Conservation (phyloP, 1,139 yeast genomes). For the Blastobotrys arbuscula region DNA sequence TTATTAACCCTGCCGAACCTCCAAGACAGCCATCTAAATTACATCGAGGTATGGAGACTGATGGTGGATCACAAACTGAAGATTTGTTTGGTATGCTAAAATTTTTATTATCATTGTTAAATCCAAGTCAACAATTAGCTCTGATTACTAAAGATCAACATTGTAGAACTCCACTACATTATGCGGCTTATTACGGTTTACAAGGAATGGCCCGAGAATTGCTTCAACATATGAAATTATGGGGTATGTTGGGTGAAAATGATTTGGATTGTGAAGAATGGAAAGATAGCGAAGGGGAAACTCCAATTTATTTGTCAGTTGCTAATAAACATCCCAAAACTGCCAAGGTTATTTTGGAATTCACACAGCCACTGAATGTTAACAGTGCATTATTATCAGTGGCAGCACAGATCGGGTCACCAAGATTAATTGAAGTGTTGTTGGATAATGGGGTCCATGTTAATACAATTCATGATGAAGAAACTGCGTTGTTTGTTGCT, state of each 20-base stretch:
- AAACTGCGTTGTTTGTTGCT: slow-evolving; percentile 79
- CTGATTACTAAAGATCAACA: slow-evolving; percentile 68
- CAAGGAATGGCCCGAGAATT: slow-evolving; percentile 55
- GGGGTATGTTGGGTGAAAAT: slow-evolving; percentile 45
- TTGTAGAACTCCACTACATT: slow-evolving; percentile 81
- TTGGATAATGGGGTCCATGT: slow-evolving; percentile 58
- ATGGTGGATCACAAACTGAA: slow-evolving; percentile 19
- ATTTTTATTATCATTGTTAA: slow-evolving; percentile 49
- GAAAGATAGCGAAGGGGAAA: slow-evolving; percentile 79
- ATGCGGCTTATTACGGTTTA: slow-evolving; percentile 83
- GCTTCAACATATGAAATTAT: slow-evolving; percentile 45
- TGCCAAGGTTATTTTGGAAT: slow-evolving; percentile 49
- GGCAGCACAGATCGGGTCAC: slow-evolving; percentile 66
- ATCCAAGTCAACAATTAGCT: slow-evolving; percentile 47
- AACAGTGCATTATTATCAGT: slow-evolving; percentile 47
- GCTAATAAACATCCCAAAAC: slow-evolving; percentile 81
- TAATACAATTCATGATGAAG: slow-evolving; percentile 59
- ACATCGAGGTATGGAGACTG: slow-evolving; percentile 9
- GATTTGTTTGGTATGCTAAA: slow-evolving; percentile 49
- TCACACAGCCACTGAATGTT: slow-evolving; percentile 35
- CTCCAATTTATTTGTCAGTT: slow-evolving; percentile 81
- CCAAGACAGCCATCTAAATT: slow-evolving; percentile 35
- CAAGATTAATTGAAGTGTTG: slow-evolving; percentile 51
- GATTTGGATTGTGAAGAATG: slow-evolving; percentile 49
- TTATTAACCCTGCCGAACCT: slow-evolving; percentile 45